These are phyloP conservation scores for Emmonsia crescens DNA, from an alignment of 2,329 filamentous ascomycete genomes.

Conservation along the genomic window DNA sequence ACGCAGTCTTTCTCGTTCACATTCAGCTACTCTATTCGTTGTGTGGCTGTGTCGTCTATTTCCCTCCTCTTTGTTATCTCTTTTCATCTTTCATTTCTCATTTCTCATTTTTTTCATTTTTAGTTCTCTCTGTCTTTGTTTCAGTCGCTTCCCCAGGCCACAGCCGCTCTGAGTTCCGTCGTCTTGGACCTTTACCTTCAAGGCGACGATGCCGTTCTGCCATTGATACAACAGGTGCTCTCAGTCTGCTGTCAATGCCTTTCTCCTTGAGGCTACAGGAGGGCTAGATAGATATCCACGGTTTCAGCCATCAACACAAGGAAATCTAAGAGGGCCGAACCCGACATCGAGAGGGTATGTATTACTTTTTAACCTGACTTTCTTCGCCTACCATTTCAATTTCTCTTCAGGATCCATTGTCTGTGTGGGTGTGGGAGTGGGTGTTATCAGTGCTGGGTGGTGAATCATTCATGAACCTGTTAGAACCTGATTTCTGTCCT, in stretches of 20 bases:
- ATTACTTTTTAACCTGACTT: not conserved
- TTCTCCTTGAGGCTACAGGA: not conserved
- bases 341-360: not conserved
- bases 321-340: not conserved
- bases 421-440: not conserved
- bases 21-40: not conserved
- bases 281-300: not conserved
- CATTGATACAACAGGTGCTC: not conserved
- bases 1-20: not conserved
- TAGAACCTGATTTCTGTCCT: not conserved
- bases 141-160: not conserved
- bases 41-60: not conserved
- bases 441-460: not conserved
- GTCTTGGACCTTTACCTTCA: not conserved
- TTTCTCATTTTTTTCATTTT: not conserved
- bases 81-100: not conserved
- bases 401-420: not conserved
- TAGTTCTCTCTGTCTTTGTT: not conserved
- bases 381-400: not conserved
- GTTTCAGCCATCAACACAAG: not conserved
- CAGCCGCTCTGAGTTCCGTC: not conserved
- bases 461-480: not conserved
- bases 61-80: not conserved
- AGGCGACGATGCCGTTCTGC: not conserved
- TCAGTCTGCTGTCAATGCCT: slow-evolving; percentile 1